A percentile compares a stretch with the other conserved stretches of the same genome.
These are phyloP conservation scores for Kodamaea jinghongensis DNA, from an alignment of 805 yeast species.

Conservation along the genomic window DNA sequence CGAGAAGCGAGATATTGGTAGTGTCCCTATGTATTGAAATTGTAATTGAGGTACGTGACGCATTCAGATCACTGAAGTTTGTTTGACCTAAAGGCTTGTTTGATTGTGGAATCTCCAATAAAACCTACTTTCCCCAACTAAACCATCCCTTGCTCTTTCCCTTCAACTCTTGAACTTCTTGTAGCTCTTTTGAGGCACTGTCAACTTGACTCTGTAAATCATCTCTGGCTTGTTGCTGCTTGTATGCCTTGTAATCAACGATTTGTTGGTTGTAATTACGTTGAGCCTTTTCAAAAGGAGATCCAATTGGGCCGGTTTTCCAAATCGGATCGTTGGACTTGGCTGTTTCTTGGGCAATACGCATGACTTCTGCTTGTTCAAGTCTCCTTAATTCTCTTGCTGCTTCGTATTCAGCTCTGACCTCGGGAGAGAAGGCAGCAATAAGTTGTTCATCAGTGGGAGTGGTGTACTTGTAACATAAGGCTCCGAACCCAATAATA, in stretches of 20 bases:
- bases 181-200: constrained; percentile 28
- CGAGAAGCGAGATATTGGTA: too few relatives aligned
- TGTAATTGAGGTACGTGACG: too few relatives aligned
- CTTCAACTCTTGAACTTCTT: constrained; percentile 25
- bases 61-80: neutral
- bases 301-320: constrained; percentile 68
- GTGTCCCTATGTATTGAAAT: too few relatives aligned
- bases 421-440: constrained; percentile 75
- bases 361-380: constrained; percentile 70
- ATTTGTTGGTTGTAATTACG: constrained; percentile 33
- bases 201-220: constrained; percentile 35
- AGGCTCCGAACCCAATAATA: constrained; percentile 69
- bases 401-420: constrained; percentile 69
- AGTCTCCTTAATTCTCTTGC: constrained; percentile 58
- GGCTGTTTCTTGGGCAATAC: constrained; percentile 60
- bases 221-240: constrained; percentile 45
- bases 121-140: constrained; percentile 1
- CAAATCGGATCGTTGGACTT: constrained; percentile 75
- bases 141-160: constrained; percentile 23
- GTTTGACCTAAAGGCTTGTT: neutral
- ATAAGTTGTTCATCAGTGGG: constrained; percentile 85
- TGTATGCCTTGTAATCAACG: constrained; percentile 46
- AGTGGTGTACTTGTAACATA: constrained; percentile 67
- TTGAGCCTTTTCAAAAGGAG: constrained; percentile 62
- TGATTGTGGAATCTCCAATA: neutral